Evolutionary conservation across 306 rosid genomes (phyloP), one percentile per base, ranked within the genome.

Genomic region (Ochetophila trinervis): DNA sequence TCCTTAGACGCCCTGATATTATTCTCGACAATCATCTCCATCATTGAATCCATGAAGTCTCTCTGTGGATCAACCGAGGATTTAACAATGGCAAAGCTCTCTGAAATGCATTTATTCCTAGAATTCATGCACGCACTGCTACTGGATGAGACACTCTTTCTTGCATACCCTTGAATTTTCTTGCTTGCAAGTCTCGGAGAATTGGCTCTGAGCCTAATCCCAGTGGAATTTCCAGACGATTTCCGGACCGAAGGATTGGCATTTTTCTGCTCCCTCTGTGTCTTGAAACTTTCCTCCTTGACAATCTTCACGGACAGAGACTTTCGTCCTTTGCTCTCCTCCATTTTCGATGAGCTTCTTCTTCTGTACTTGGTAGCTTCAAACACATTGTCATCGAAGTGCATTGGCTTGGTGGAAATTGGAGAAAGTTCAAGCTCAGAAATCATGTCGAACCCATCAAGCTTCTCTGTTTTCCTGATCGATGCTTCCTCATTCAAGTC

Each of bases 1-100:
- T 91, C 97, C 75, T 88, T 85, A 0, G 88, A 76, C 5, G 70
- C 85, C 55, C 77, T 50, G 69, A 91, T 87, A 47, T 85, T 87
- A 62, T 88, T 88, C 89, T 86, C 95, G 66, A 82, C 83, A 67
- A 91, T 88, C 97, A 91, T 91, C 83, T 91, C 97, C 82, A 80
- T 79, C 97, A 91, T 91, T 35, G 97, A 91, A 4, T 91, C 91
- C 65, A 71, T 79, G 79, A 91, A 91, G 75, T 91, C 97, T 63
- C 79, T 80, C 76, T 78, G 85, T 20, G 97, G 97, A 75, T 91
- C 88, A 67, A 79, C 44, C 11, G 96, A 88, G 17, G 91, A 81
- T 73, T 88, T 88, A 1, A 87, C 95, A 58, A 91, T 86, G 8
- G 95, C 97, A 75, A 83, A 85, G 11, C 97, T 88, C 66, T 89